Base-by-base conservation (phyloP, 208 protist genomes). In the Leishmania aethiopica region DNA sequence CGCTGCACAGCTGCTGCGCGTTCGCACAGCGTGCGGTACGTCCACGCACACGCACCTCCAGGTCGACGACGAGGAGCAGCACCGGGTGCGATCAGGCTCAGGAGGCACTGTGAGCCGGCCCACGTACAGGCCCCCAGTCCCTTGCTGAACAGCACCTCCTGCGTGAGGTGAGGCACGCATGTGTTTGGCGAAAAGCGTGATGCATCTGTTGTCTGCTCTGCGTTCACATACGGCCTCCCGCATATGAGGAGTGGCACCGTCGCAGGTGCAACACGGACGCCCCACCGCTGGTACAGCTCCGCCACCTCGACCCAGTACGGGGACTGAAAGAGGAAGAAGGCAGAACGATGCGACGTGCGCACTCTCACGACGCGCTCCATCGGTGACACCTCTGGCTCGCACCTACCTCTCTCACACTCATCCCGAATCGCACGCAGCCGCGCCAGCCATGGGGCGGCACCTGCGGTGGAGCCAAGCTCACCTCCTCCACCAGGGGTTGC, bases 141-240 rank as follows among this genome's bases (percentile, higher is more conserved):
- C 32, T 55, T 25, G 13, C 13, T 15, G 11, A 66, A 83, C 13
- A 92, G 73, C 1, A 91, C 71, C 47, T 87, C 40, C 22, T 89
- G 87, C 57, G 35, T 19, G 1, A 80, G 75, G 59, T 85, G 75
- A 17, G 88, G 84, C 0, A 84, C 77, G 71, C 90, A 93, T 19
- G 86, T 88, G 7, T 19, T 28, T 0, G 83, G 49, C 22, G 75
- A 88, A 75, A 93, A 93, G 45, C 75, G 55, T 0, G 90, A 91
- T 0, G 90, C 90, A 55, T 93, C 83, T 2, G 82, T 90, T n/a
- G 90, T 93, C 80, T 93, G 84, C 77, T 94, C 88, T 0, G 88
- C 90, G 72, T 94, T 92, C 32, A 94, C 83, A 42, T 81, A 91
- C 0, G 15, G 32, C 2, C 7, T 28, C 8, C 25, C 7, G 4